These are phyloP conservation scores for Scheffersomyces lignosus DNA, from an alignment of 805 yeast species.

Conservation along the genomic window DNA sequence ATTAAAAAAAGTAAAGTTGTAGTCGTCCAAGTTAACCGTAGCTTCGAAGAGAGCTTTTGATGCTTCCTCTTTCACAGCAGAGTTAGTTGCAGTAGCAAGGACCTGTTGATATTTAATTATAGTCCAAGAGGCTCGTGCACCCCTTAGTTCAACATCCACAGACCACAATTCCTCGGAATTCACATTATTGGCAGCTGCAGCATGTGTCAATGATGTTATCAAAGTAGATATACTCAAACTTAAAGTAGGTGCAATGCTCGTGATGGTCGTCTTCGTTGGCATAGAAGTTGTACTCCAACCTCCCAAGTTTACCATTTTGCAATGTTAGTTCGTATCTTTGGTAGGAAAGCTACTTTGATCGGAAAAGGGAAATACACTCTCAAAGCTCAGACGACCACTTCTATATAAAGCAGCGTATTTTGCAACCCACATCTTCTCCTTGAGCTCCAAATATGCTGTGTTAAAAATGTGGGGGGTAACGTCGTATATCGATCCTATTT, in stretches of 20 bases:
- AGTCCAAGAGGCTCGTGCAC: conserved; percentile 38
- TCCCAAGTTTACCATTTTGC: too few relatives aligned
- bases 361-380: too few relatives aligned
- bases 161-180: conserved; percentile 23
- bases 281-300: conserved; percentile 27
- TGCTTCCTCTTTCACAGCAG: conserved; percentile 24
- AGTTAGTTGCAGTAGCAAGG: conserved; percentile 39
- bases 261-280: conserved; percentile 30
- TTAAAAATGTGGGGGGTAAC: too few relatives aligned
- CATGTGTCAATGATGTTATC: conserved; percentile 14
- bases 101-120: conserved; percentile 34
- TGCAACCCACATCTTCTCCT: too few relatives aligned
- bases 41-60: conserved; percentile 33
- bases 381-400: too few relatives aligned
- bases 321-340: too few relatives aligned
- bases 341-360: too few relatives aligned
- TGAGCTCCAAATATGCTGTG: too few relatives aligned
- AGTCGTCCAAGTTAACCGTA: conserved; percentile 31
- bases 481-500: too few relatives aligned
- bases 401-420: too few relatives aligned
- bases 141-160: conserved; percentile 26
- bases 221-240: conserved; percentile 20
- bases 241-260: conserved; percentile 24
- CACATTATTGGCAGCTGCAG: conserved; percentile 18
- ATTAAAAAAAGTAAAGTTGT: conserved; percentile 24